Base-by-base conservation (phyloP, 2,329 filamentous ascomycete species). In the Chaetothyriales sp. region DNA sequence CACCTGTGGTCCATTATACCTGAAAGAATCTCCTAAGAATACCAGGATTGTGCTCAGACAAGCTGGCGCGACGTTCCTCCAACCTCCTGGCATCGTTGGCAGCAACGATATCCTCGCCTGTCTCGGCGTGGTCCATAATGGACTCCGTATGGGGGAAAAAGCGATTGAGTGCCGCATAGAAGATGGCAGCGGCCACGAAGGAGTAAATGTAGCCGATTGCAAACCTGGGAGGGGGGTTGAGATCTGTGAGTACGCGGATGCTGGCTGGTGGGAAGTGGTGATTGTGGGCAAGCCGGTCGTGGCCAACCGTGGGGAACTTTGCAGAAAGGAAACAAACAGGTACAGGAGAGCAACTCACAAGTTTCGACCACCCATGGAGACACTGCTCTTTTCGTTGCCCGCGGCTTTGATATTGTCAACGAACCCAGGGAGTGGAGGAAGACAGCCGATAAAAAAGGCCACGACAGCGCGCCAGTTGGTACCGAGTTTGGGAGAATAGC, bases 391-490 rank as follows among this genome's bases (percentile, higher is more conserved):
- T 44, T 48, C 49, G 47, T 46, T 10, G 25, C 55, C 55, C 2
- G 55, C 53, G 15, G 44, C 51, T 42, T 54, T 50, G 39, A 57
- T 56, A 25, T 54, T 56, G 52, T 56, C 52, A 48, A 58, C 51
- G 45, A 58, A 58, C 42, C 56, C 82, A 77, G 0, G 79, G 73
- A 5, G 74, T 62, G 53, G 50, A 39, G 52, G 54, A 36, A 47
- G 52, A 39, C 51, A 57, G 53, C 54, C 59, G 42, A 55, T 53
- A 51, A 55, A 49, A 47, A 54, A 60, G 9, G 56, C 55, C 18
- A 46, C 51, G 7, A 55, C 46, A n/a, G 53, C 54, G 36, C 52
- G 56, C 53, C 76, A 81, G 56, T 83, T 83, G 48, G 48, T 55
- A 4, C 20, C 55, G 48, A 52, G 53, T 46, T 46, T 54, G 15